A percentile compares a stretch with the other conserved stretches of the same genome.
These are phyloP conservation scores for Cornus controversa DNA, from an alignment of 148 eudicot species.

Conservation along the genomic window DNA sequence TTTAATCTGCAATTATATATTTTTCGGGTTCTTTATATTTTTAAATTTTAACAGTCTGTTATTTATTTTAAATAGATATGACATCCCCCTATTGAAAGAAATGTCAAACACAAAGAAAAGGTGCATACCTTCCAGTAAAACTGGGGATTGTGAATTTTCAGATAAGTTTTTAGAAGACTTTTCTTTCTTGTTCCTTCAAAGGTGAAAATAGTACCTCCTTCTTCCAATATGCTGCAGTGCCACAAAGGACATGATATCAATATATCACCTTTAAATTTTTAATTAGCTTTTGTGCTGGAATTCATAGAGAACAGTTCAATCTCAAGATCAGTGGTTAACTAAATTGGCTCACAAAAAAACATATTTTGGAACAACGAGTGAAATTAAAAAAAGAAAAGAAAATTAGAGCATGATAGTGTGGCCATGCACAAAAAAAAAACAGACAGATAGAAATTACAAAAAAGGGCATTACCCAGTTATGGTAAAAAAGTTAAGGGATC, in stretches of 20 bases:
- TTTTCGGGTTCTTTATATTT: background rate
- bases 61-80: background rate
- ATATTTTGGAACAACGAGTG: background rate
- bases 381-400: background rate
- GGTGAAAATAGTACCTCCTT: constrained; percentile 68
- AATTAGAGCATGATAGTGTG: background rate
- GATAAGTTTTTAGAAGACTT: constrained; percentile 44
- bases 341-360: background rate
- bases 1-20: background rate
- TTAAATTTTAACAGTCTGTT: background rate
- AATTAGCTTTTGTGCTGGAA: background rate
- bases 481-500: background rate
- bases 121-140: constrained; percentile 87
- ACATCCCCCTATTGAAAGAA: background rate
- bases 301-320: background rate
- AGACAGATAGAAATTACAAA: background rate
- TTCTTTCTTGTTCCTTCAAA: constrained; percentile 58
- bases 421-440: background rate
- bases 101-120: background rate
- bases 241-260: background rate
- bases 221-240: constrained; percentile 64
- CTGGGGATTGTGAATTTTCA: constrained; percentile 74
- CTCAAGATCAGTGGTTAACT: background rate
- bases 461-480: too few relatives aligned
- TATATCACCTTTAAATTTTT: background rate